Evolutionary conservation across 768 basidiomycete genomes (phyloP).

Genomic region (Boletus eberwhitei): DNA sequence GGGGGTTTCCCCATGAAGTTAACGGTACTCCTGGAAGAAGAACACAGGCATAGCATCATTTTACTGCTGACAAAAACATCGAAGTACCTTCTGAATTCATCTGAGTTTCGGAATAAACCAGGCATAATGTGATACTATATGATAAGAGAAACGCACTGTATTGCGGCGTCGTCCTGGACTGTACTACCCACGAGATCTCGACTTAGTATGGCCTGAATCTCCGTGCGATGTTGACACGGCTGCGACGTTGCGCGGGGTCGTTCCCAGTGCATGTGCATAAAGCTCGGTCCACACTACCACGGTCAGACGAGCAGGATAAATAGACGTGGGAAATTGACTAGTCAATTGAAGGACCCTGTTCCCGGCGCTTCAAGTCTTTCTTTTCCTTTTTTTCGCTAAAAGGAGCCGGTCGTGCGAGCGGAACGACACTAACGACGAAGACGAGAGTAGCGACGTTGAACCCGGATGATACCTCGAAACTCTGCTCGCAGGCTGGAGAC

Average conservation of each 20-base stretch:
- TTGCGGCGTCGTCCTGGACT: not conserved
- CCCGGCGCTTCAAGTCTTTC: not conserved
- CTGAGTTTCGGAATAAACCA: not conserved
- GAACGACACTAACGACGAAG: slow-evolving; percentile 6
- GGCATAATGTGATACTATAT: not conserved
- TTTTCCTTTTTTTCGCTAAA: slow-evolving; percentile 2
- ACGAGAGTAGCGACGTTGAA: slow-evolving; percentile 7
- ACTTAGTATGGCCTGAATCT: not conserved
- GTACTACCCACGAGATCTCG: no score
- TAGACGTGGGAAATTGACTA: not conserved
- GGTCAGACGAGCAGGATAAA: not conserved
- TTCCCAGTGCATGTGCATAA: not conserved
- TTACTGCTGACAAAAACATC: not conserved
- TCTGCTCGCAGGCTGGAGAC: slow-evolving; percentile 31
- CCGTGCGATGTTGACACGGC: not conserved
- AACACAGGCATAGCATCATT: not conserved
- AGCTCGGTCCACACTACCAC: no score
- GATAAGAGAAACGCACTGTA: not conserved
- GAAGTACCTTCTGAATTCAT: not conserved
- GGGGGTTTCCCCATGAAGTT: not conserved
- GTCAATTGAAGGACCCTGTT: not conserved
- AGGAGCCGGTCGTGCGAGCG: slow-evolving; percentile 15
- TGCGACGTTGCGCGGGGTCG: not conserved
- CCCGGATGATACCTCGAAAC: slow-evolving; percentile 29
- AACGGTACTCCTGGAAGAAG: not conserved